Conservation (phyloP, 164 flowering plant genomes). For the Tinospora cordifolia region DNA sequence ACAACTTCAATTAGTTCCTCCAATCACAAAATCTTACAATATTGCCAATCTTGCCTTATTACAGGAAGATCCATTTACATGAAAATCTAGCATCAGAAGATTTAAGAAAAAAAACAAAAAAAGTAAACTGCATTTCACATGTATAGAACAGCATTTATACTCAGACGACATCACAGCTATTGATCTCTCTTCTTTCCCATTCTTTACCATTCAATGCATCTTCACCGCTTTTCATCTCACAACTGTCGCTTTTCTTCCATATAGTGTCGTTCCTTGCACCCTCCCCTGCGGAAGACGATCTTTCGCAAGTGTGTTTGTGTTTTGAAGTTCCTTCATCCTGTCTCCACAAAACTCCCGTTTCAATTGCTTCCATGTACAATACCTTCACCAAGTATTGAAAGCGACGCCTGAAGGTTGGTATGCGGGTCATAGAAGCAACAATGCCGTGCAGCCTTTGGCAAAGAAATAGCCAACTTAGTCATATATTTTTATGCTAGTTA, state of each 20-base stretch:
- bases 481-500: background rate
- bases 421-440: slow-evolving; percentile 65
- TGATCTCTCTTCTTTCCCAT: background rate
- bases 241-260: slow-evolving; percentile 1
- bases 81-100: background rate
- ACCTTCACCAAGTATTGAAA: slow-evolving; percentile 57
- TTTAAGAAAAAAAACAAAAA: background rate
- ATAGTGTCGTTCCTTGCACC: background rate
- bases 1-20: too few relatives aligned
- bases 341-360: slow-evolving; percentile 27
- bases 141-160: background rate
- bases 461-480: background rate
- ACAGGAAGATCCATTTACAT: background rate
- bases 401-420: slow-evolving; percentile 81
- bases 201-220: slow-evolving; percentile 13
- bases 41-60: background rate
- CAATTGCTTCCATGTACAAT: slow-evolving; percentile 57
- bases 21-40: too few relatives aligned
- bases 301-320: background rate
- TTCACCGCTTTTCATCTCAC: slow-evolving; percentile 7
- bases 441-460: slow-evolving; percentile 66
- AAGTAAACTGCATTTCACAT: background rate
- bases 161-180: slow-evolving; percentile 6
- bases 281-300: background rate
- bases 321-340: slow-evolving; percentile 24